Conservation (phyloP, 106 monocot genomes). For the Allium sativum region DNA sequence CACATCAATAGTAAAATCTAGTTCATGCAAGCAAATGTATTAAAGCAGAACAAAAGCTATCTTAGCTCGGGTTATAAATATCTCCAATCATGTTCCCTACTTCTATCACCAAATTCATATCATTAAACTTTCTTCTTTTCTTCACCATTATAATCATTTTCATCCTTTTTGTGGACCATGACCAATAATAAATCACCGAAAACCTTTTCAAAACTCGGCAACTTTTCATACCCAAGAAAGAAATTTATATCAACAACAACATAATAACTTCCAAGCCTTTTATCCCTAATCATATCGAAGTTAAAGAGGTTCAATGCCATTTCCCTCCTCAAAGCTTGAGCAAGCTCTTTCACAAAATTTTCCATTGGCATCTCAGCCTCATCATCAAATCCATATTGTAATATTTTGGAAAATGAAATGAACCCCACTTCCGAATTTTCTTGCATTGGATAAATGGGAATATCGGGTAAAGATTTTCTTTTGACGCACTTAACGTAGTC, state of each 20-base stretch:
- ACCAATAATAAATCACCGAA: constrained; percentile 45
- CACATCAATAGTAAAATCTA: too few relatives aligned
- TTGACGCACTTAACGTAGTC: constrained; percentile 56
- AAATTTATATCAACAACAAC: constrained; percentile 63
- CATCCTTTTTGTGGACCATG: constrained; percentile 17
- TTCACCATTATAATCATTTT: not conserved
- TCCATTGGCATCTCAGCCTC: constrained; percentile 38
- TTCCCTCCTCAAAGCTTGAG: constrained; percentile 25
- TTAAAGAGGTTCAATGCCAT: constrained; percentile 52
- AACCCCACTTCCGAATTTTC: constrained; percentile 11
- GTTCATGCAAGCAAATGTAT: too few relatives aligned
- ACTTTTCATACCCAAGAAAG: constrained; percentile 67
- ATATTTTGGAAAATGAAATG: constrained; percentile 48
- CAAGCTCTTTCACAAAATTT: constrained; percentile 35
- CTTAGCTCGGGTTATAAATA: too few relatives aligned
- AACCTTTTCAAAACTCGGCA: constrained; percentile 42
- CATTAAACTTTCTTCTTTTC: not conserved
- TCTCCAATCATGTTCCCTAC: constrained; percentile 1
- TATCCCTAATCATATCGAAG: constrained; percentile 60
- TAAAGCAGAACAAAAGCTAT: too few relatives aligned
- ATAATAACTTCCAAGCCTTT: constrained; percentile 34
- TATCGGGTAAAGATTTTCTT: constrained; percentile 53
- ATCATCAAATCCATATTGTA: constrained; percentile 21
- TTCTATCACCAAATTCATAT: not conserved
- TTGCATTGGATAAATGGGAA: constrained; percentile 20